phyloP scores from a whole-genome alignment of 768 basidiomycete genomes.

The Cytidiella melzeri region DNA sequence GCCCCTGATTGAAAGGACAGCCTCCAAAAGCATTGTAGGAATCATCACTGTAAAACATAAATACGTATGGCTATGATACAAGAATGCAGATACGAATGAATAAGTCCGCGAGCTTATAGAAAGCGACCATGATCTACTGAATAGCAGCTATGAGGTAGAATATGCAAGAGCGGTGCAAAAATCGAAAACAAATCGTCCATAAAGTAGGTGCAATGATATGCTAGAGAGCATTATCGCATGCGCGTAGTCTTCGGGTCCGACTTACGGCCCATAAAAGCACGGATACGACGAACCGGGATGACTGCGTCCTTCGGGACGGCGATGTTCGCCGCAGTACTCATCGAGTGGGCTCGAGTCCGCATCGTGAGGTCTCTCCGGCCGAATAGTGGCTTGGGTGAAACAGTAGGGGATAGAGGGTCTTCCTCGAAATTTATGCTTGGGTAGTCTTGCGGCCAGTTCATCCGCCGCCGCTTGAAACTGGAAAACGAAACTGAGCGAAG shows the following conservation, averaged over 20 bases:
- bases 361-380: neutral
- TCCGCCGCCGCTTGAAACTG: constrained; percentile 4
- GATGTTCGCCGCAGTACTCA: neutral
- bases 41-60: neutral
- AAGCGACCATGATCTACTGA: neutral
- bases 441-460: constrained; percentile 3
- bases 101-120: neutral
- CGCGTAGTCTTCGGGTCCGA: neutral
- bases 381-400: neutral
- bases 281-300: constrained; percentile 14
- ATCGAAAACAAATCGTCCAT: too few relatives aligned
- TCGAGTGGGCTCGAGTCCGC: neutral
- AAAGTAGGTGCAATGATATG: too few relatives aligned
- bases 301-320: neutral
- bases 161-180: neutral
- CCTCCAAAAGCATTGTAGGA: too few relatives aligned
- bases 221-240: neutral
- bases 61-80: neutral
- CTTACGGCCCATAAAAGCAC: constrained; percentile 18
- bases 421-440: neutral
- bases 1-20: neutral
- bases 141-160: neutral
- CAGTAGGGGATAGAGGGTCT: neutral
- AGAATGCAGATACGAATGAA: neutral
- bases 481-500: neutral